Conservation (phyloP, 176 grass and related monocot species). For the Dactylis glomerata region DNA sequence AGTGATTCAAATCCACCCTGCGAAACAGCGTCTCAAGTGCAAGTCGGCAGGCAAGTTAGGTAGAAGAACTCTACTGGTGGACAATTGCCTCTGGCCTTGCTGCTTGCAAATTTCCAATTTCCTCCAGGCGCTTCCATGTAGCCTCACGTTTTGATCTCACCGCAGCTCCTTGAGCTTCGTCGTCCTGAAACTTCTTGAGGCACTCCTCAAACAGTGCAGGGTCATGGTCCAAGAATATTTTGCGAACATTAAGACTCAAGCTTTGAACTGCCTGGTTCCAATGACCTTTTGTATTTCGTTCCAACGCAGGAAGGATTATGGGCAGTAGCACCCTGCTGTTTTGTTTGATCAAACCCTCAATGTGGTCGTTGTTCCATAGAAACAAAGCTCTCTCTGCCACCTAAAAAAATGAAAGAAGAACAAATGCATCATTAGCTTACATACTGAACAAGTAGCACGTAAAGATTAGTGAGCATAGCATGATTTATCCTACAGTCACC, state of each 20-base stretch:
- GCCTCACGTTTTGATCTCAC: slow-evolving; percentile 48
- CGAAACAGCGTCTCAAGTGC: neutral
- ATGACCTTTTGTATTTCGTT: slow-evolving; percentile 58
- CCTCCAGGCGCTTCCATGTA: slow-evolving; percentile 69
- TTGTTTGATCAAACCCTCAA: slow-evolving; percentile 69
- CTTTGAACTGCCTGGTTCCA: slow-evolving; percentile 78
- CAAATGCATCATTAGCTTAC: neutral
- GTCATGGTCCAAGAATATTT: slow-evolving; percentile 64
- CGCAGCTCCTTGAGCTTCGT: slow-evolving; percentile 43
- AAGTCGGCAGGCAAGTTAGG: slow-evolving; percentile 17
- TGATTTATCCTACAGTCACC: neutral
- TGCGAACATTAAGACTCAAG: slow-evolving; percentile 65
- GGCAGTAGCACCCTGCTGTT: slow-evolving; percentile 62
- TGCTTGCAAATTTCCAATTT: slow-evolving; percentile 49
- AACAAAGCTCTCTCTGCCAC: slow-evolving; percentile 68
- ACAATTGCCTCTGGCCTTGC: slow-evolving; percentile 21
- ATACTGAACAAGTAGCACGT: neutral
- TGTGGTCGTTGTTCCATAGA: slow-evolving; percentile 71
- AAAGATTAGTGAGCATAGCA: neutral
- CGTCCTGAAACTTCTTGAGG: slow-evolving; percentile 65
- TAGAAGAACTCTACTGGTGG: slow-evolving; percentile 10
- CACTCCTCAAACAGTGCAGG: slow-evolving; percentile 51
- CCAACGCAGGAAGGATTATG: slow-evolving; percentile 61
- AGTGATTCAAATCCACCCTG: slow-evolving; percentile 16
- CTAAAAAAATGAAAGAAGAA: slow-evolving; percentile 35